Conservation (phyloP, 2,329 filamentous ascomycete species). For the Penicillium glabrum region DNA sequence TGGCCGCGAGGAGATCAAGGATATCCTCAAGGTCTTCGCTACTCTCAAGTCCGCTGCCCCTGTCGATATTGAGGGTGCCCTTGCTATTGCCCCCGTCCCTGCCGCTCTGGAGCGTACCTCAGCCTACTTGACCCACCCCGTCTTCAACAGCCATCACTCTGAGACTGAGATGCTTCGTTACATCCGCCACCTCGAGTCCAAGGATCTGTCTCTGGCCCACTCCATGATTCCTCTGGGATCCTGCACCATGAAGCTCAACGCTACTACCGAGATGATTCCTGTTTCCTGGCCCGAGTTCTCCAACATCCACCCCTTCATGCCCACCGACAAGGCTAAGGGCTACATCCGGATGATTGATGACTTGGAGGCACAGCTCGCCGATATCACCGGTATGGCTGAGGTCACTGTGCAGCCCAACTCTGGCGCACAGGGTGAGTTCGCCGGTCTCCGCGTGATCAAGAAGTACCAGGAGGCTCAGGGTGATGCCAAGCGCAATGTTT, state of each 20-base stretch:
- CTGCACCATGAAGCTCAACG: slow-evolving; percentile 98
- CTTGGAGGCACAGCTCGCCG: slow-evolving; percentile 72
- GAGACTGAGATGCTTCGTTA: slow-evolving; percentile 94
- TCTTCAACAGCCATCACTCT: slow-evolving; percentile 93
- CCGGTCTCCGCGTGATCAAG: slow-evolving; percentile 83
- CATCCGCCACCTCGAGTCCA: slow-evolving; percentile 89
- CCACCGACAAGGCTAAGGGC: slow-evolving; percentile 62
- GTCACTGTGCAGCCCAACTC: slow-evolving; percentile 93
- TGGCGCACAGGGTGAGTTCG: slow-evolving; percentile 92
- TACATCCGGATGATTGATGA: slow-evolving; percentile 70
- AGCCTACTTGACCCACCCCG: slow-evolving; percentile 78
- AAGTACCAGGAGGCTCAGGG: slow-evolving; percentile 73
- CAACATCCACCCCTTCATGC: slow-evolving; percentile 78
- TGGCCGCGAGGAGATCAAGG: slow-evolving; percentile 54
- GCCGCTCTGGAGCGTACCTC: slow-evolving; percentile 68
- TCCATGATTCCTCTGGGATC: slow-evolving; percentile 98
- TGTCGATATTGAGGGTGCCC: slow-evolving; percentile 32
- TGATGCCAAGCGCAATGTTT: slow-evolving; percentile 74
- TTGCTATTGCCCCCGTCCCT: slow-evolving; percentile 45
- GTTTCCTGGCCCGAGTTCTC: slow-evolving; percentile 75
- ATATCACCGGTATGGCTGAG: slow-evolving; percentile 87
- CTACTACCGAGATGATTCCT: slow-evolving; percentile 88
- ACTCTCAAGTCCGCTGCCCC: slow-evolving; percentile 40
- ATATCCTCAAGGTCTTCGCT: slow-evolving; percentile 59
- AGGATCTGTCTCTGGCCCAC: slow-evolving; percentile 89